Evolutionary conservation across 2,329 filamentous ascomycete genomes (phyloP), one percentile per base, ranked within the genome.

Genomic region (Aspergillus viridinutans): DNA sequence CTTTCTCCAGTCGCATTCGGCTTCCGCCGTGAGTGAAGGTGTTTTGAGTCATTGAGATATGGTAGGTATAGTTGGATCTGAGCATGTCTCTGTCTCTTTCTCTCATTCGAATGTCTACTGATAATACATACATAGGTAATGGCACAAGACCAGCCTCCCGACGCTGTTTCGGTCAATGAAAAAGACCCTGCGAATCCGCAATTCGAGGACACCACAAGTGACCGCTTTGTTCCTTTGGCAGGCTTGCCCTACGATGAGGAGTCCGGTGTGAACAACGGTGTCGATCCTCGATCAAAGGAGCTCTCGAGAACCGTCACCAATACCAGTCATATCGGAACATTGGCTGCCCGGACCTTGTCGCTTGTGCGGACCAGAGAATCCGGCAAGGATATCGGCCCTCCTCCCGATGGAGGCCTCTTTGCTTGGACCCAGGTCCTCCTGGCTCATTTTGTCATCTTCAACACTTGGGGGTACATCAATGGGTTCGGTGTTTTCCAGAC

Each of bases 401-500:
- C 76, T 10, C 75, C 76, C 4, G 76, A 85, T 55, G 83, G 83
- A 7, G 83, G 83, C 1, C 64, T 79, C 28, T 66, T 72, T 32
- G 83, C 83, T n/a, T 85, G 82, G 82, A 70, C 76, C 0, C 83
- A 85, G 63, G 81, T 81, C 3, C 73, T 77, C 1, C 73, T 82
- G 10, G 78, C 73, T 1, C 82, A 82, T 63, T 70, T 81, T 50
- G 74, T 84, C 49, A 81, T 83, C 62, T 81, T 85, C 67, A 84
- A 81, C 61, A 82, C 83, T 1, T 86, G 83, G 78, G 75, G 76
- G 3, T 81, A 78, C 57, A 76, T 81, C 64, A 80, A 78, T 48
- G 79, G 79, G n/a, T 85, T 83, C 58, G 82, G 83, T 3, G 77
- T 81, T 3, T 85, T 82, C 55, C 81, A 85, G 58, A 77, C 77